These are phyloP conservation scores for Candida mattraensis DNA, from an alignment of 805 yeast genomes.

Conservation along the genomic window DNA sequence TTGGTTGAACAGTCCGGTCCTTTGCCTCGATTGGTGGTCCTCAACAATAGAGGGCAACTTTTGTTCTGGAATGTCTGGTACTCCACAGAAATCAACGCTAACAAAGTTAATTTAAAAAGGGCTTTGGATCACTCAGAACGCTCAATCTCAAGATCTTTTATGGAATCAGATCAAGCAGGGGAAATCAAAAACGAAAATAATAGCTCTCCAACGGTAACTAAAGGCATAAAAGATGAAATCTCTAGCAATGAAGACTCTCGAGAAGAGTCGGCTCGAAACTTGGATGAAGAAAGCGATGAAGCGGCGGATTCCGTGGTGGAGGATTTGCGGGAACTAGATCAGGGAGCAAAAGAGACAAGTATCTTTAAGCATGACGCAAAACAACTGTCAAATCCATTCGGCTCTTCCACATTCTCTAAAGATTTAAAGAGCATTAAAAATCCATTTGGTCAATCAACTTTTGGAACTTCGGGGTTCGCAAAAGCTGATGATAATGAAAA, in stretches of 20 bases:
- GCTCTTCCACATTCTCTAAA: conserved; percentile 4
- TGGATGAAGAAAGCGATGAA: no score
- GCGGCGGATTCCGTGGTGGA: no score
- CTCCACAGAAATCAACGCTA: conserved; percentile 46
- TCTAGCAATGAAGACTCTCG: no score
- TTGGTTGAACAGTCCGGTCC: conserved; percentile 59
- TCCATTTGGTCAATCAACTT: conserved; percentile 14
- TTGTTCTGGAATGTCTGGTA: conserved; percentile 67
- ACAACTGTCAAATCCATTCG: conserved; percentile 11
- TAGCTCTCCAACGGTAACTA: no score
- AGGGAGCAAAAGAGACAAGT: no score
- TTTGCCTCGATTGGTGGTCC: conserved; percentile 63
- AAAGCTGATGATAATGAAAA: neutral
- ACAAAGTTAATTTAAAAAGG: conserved; percentile 20
- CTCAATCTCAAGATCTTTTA: neutral
- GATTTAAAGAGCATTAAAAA: no score
- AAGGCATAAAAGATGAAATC: neutral
- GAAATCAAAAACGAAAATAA: neutral
- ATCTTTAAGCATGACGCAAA: no score
- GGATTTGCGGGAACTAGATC: no score
- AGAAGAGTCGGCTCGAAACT: no score
- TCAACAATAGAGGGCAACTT: conserved; percentile 63
- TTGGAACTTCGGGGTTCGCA: conserved; percentile 3
- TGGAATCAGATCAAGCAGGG: neutral
- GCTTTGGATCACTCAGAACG: conserved; percentile 2